Evolutionary conservation across 441 rosid genomes (phyloP), one percentile per base, ranked within the genome.

Genomic region (Pelargonium exstipulatum): DNA sequence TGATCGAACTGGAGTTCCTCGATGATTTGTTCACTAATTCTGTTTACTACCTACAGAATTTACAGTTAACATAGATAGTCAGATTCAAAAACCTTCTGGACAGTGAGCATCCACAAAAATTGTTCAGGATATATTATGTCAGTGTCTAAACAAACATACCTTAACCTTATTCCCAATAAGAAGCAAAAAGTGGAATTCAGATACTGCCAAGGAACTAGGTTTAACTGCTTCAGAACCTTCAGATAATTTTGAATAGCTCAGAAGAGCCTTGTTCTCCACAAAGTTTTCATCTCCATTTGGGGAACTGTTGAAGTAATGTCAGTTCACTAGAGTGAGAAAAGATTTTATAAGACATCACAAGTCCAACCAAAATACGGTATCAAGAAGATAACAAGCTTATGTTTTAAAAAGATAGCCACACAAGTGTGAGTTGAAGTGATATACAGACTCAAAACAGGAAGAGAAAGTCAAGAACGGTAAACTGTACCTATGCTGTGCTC

Each of bases 1-100:
- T 80, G 94, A 86, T 95, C 99, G 84, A 95, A 95, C 67, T 90
- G 95, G 78, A 92, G 96, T 82, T 92, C 98, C 82, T 95, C 97
- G 20, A 90, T 78, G 71, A 95, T 95, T 74, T 92, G 96, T 82
- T 95, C 99, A 74, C 95, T 90, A 67, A 85, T 92, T 81, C 99
- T 86, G 84, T 92, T 95, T 64, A 95, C 95, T 80, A 95, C 98
- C 98, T 92, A 75, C 72, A 64, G 43, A 73, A 49, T 79, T 65
- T 71, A 55, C 66, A 74, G 69, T 24, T 18, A 76, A 73, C 66
- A 72, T 20, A 22, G 37, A 7, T 69, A 64, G 42, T 48, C 20
- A 48, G 65, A 73, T 26, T 64, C 16, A 66, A 68, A 66, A 64
- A 64, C 63, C 64, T 43, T 45, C 57, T 40, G 57, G 57, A 67